These are phyloP conservation scores for Aspergillus pseudoglaucus DNA, from an alignment of 2,329 filamentous ascomycete species.

Conservation along the genomic window DNA sequence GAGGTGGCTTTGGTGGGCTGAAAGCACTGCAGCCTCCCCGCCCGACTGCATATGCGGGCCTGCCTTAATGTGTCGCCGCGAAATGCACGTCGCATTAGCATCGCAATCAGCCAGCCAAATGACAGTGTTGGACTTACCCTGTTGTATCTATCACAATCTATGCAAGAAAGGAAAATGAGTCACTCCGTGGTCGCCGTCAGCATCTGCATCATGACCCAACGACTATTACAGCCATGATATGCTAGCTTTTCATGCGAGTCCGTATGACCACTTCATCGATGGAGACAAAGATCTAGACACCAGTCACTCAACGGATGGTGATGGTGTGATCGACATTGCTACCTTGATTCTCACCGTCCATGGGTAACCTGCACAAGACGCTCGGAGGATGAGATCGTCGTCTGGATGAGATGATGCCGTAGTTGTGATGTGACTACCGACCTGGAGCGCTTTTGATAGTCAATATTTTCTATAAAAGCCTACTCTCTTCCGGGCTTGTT, in stretches of 20 bases:
- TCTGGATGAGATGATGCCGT: background rate
- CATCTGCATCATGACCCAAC: background rate
- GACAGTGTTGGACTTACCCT: background rate
- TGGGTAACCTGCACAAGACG: background rate
- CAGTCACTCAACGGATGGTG: background rate
- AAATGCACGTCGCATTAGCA: background rate
- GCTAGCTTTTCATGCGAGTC: background rate
- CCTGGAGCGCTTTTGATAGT: slow-evolving; percentile 1
- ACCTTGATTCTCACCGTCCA: background rate
- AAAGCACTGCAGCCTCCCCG: background rate
- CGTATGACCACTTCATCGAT: background rate
- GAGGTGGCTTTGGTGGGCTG: background rate
- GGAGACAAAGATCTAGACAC: background rate
- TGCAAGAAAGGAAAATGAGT: background rate
- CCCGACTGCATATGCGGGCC: background rate
- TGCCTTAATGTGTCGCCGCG: background rate
- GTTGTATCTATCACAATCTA: background rate
- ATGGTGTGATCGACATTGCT: too few relatives aligned
- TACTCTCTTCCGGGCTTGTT: background rate
- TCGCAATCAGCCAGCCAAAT: background rate
- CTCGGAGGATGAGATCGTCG: background rate
- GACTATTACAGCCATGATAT: background rate
- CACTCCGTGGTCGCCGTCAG: background rate
- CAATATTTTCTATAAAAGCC: slow-evolving; percentile 1
- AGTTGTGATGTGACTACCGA: background rate